Evolutionary conservation across 2,329 filamentous ascomycete species (phyloP), one percentile per base, ranked within the genome.

Genomic region (Talaromyces islandicus): DNA sequence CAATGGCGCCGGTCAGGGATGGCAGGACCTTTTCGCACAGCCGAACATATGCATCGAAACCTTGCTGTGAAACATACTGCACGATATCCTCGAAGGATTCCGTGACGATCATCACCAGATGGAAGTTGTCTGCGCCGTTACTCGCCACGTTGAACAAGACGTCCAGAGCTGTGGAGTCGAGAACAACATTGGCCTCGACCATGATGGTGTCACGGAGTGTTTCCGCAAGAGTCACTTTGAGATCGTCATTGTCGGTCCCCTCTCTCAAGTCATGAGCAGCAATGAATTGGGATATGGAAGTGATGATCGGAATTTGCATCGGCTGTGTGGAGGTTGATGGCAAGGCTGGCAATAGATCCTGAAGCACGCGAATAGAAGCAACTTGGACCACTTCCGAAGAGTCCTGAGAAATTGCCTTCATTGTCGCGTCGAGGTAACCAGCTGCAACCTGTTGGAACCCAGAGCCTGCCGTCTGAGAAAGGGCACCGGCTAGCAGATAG

Each of bases 31-130:
- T 96, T 66, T 85, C 81, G 71, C 93, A 96, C 7, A 99, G 83
- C 11, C 85, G 85, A 54, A 88, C 82, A 72, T 93, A 99, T 0
- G 86, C 83, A 9, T 89, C 85, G 7, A 82, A 77, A 24, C 86
- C 85, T 62, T 79, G 77, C 14, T 87, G 85, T 2, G 88, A 79
- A 61, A 96, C 83, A 1, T 80, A 82, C 56, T 83, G 80, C 6
- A 92, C 89, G 60, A 97, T 87, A 50, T 94, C 91, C 73, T 97
- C 93, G 69, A 99, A 96, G 0, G 91, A 88, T 75, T 99, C 94
- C 38, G 86, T 89, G 25, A 97, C 89, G 56, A 97, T 80, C 78
- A 92, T 88, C 0, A 88, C 91, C 53, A 97, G 85, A 73, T 97
- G 92, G 78, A 95, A 96, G 76, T 96, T 97, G 62, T 84, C 86